Conservation (phyloP, 495 filamentous ascomycete genomes). For the Penicillium flavigenum region DNA sequence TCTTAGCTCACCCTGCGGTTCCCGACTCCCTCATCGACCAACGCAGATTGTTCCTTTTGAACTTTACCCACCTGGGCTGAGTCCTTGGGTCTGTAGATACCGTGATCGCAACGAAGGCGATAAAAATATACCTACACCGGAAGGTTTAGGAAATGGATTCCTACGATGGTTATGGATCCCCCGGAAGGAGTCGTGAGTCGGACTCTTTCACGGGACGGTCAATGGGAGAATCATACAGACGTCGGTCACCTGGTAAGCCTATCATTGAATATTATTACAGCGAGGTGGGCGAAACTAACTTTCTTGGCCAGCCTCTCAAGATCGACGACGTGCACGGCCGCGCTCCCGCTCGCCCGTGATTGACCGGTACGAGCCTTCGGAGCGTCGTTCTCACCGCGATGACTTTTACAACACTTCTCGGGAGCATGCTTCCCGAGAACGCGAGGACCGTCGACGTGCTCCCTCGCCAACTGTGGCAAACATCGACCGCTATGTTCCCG, state of each 20-base stretch:
- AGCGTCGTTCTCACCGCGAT: slow-evolving; percentile 50
- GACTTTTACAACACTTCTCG: slow-evolving; percentile 54
- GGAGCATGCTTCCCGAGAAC: slow-evolving; percentile 68
- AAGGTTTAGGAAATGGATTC: slow-evolving; percentile 38
- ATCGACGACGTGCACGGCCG: slow-evolving; percentile 50
- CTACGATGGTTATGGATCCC: slow-evolving; percentile 43
- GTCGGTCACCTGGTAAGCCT: slow-evolving; percentile 52
- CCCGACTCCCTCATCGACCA: slow-evolving; percentile 12
- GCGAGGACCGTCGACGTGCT: slow-evolving; percentile 64
- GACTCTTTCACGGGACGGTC: slow-evolving; percentile 36
- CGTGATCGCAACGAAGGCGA: slow-evolving; percentile 5
- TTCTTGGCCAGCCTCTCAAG: slow-evolving; percentile 40
- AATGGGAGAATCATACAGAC: slow-evolving; percentile 45
- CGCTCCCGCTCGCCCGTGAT: slow-evolving; percentile 76
- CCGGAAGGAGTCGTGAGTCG: slow-evolving; percentile 41
- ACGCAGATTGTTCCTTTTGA: slow-evolving; percentile 3
- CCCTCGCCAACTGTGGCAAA: slow-evolving; percentile 64
- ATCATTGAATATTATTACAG: background rate
- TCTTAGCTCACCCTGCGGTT: slow-evolving; percentile 37
- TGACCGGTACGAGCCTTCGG: slow-evolving; percentile 69
- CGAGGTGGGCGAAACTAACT: slow-evolving; percentile 12
- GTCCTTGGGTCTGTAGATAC: background rate
- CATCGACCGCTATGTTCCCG: slow-evolving; percentile 95
- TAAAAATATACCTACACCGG: slow-evolving; percentile 7
- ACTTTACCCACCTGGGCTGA: background rate